Evolutionary conservation across 108 stramenopile species (phyloP).

Genomic region (Craspedostauros australis): DNA sequence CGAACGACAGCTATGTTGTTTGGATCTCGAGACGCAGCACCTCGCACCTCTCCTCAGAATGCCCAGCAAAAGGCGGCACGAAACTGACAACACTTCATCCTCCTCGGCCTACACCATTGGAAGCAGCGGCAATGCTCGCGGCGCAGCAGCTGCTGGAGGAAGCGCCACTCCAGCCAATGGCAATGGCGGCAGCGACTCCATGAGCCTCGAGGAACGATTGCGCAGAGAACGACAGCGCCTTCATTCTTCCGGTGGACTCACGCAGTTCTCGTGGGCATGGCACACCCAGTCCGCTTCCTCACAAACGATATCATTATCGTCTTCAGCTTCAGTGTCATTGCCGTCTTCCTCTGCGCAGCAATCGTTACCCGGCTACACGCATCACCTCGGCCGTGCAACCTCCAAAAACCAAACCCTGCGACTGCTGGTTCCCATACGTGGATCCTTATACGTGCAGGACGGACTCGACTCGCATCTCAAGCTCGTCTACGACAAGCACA

Average conservation of each 20-base stretch:
- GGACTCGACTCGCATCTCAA: slow-evolving; percentile 32
- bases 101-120: background rate
- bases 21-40: slow-evolving; percentile 22
- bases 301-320: background rate
- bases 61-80: slow-evolving; percentile 23
- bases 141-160: background rate
- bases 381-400: background rate
- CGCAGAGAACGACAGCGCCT: slow-evolving; percentile 56
- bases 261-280: slow-evolving; percentile 53
- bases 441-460: slow-evolving; percentile 60
- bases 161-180: slow-evolving; percentile 2
- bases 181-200: slow-evolving; percentile 5
- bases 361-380: background rate
- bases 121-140: background rate
- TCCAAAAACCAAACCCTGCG: slow-evolving; percentile 18
- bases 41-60: slow-evolving; percentile 16
- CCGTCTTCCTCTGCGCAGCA: background rate
- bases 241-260: slow-evolving; percentile 38
- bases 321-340: background rate
- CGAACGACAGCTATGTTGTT: slow-evolving; percentile 30
- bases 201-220: slow-evolving; percentile 47
- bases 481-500: slow-evolving; percentile 44
- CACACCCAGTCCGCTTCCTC: background rate
- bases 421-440: slow-evolving; percentile 52
- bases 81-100: slow-evolving; percentile 1